phyloP scores from a whole-genome alignment of 495 filamentous ascomycete species.

The Melanomma pulvis-pyrius region DNA sequence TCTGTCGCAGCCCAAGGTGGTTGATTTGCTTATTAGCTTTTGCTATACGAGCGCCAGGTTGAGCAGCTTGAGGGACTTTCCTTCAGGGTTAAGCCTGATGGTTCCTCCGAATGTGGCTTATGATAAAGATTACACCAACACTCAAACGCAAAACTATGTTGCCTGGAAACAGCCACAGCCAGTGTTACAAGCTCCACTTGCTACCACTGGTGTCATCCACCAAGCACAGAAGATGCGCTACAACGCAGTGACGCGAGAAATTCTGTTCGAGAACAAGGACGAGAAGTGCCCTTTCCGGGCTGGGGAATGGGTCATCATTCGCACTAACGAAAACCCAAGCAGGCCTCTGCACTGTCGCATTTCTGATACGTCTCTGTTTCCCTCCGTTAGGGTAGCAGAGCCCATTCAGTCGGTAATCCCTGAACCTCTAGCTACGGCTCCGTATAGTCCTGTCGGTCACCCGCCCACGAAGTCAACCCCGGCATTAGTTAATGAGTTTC shows the following conservation, averaged over 20 bases:
- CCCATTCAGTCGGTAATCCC: conserved; percentile 18
- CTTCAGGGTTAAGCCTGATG: conserved; percentile 66
- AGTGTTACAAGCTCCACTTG: neutral
- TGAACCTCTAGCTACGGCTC: neutral
- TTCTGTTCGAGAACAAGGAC: conserved; percentile 45
- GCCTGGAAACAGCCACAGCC: neutral
- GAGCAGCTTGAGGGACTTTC: conserved; percentile 61
- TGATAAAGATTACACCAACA: conserved; percentile 8
- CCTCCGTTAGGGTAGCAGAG: conserved; percentile 40
- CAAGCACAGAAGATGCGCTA: conserved; percentile 34
- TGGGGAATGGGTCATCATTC: conserved; percentile 65
- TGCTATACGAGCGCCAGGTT: conserved; percentile 65
- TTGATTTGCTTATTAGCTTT: conserved; percentile 84
- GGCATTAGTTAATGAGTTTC: conserved; percentile 26
- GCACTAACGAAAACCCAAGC: conserved; percentile 16
- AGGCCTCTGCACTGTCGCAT: conserved; percentile 50
- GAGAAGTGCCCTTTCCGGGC: conserved; percentile 45
- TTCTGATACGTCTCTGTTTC: conserved; percentile 45
- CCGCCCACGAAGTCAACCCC: neutral
- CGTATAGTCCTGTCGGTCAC: neutral
- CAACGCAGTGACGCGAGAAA: conserved; percentile 47
- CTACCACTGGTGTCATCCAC: neutral
- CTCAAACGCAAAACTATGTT: neutral
- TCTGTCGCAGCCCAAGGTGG: conserved; percentile 74
- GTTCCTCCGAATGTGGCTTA: conserved; percentile 54